Base-by-base conservation (phyloP, 177 flowering plant genomes). In the Vitis hybrid region DNA sequence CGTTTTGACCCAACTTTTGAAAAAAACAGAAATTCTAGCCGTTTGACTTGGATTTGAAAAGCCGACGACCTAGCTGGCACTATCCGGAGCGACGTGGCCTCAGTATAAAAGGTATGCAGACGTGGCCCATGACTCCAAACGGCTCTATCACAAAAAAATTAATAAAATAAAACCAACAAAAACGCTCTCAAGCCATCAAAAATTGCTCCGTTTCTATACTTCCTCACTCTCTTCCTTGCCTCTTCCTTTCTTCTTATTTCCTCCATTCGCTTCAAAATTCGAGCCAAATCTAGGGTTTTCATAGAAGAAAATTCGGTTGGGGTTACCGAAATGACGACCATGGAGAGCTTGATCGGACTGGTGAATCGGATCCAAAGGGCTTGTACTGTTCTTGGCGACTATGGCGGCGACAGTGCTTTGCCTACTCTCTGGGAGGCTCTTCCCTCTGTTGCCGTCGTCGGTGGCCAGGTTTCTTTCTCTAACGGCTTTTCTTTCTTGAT, bases 371-470 rank as follows among this genome's bases (percentile, higher is more conserved):
- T 87, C 9, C 88, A 87, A 77, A 69, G 87, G 59, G 87, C 85
- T 2, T 87, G 88, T 59, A 87, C 87, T 11, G 81, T 81, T 16
- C 88, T 87, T 68, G 88, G 88, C 15, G 88, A 85, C 74, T 56
- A 81, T 21, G 90, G 87, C 68, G 85, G 85, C 11, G 85, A 67
- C 11, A 24, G 21, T 48, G 73, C 84, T 60, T 56, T 87, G 52
- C 79, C 85, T 52, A 76, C 90, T 65, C 88, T 85, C 15, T 87
- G 90, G 90, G 90, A 87, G 65, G 66, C 90, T 64, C 90, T 87
- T 74, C 88, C 88, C 11, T 80, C 88, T 15, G 82, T 87, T 35
- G 88, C 68, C 56, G 88, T 87, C 54, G 90, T 87, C 59, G 88
- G 88, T 12, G 88, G 90, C 58, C 88, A 87, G 88, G 90, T 87